Evolutionary conservation across 1,139 yeast genomes (phyloP).

Genomic region (Candida sojae): DNA sequence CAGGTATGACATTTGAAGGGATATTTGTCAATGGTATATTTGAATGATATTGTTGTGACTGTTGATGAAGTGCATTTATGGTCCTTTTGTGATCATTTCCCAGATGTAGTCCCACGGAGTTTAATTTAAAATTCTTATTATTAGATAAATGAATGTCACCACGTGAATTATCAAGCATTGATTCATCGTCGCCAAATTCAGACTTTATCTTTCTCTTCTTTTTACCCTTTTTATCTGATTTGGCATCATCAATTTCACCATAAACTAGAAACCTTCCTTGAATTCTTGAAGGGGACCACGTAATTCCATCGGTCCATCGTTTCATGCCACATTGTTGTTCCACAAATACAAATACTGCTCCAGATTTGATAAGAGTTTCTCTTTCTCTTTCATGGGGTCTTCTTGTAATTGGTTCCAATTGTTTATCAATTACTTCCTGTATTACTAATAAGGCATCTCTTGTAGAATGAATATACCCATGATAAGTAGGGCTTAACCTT

Average conservation of each 20-base stretch:
- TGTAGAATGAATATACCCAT: conserved; percentile 79
- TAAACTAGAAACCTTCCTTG: conserved; percentile 82
- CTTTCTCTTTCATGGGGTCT: conserved; percentile 86
- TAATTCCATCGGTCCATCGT: conserved; percentile 92
- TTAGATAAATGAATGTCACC: no score
- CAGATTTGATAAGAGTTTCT: conserved; percentile 63
- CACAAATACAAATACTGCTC: conserved; percentile 80
- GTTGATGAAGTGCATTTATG: neutral
- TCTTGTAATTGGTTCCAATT: conserved; percentile 65
- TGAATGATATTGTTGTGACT: conserved; percentile 1
- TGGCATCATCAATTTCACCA: conserved; percentile 60
- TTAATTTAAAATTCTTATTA: neutral
- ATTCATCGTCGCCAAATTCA: conserved; percentile 17
- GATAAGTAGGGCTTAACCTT: conserved; percentile 58
- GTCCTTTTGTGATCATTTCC: neutral
- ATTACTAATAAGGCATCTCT: conserved; percentile 82
- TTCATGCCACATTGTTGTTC: conserved; percentile 84
- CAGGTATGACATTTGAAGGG: conserved; percentile 13
- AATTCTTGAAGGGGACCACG: conserved; percentile 91
- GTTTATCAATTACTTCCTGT: conserved; percentile 70
- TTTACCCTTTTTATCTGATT: conserved; percentile 28
- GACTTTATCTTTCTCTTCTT: conserved; percentile 32
- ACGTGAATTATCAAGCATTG: neutral
- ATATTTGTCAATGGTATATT: conserved; percentile 1
- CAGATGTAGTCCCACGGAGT: neutral